phyloP scores from a whole-genome alignment of 176 grass and related monocot species.

The Bromus sterilis region DNA sequence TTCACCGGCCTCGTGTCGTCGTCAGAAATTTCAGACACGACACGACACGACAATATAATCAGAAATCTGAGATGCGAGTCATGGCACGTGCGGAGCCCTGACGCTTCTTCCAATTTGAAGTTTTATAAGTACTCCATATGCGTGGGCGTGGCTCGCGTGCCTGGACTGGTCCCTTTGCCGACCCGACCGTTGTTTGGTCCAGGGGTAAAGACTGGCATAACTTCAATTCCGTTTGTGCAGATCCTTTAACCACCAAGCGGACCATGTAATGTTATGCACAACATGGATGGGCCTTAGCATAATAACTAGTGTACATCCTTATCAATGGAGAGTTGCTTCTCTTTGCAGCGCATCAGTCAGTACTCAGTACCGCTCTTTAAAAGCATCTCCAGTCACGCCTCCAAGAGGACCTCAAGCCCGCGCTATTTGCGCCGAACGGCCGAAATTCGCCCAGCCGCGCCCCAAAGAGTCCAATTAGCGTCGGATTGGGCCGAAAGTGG shows the following conservation, averaged over 20 bases:
- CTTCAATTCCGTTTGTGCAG: conserved; percentile 21
- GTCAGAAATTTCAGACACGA: neutral
- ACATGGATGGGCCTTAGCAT: no score
- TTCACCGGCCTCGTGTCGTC: neutral
- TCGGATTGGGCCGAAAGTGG: no score
- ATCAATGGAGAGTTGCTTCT: neutral
- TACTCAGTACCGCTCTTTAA: no score
- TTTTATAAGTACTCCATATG: neutral
- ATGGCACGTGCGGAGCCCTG: neutral
- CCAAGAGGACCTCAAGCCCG: no score
- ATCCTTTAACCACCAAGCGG: neutral
- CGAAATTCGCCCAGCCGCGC: no score
- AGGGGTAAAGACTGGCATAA: conserved; percentile 8
- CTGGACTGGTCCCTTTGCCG: neutral
- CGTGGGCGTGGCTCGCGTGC: neutral
- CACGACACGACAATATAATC: neutral
- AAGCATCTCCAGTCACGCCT: no score
- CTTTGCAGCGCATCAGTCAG: neutral
- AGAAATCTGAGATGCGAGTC: neutral
- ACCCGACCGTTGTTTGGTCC: conserved; percentile 21
- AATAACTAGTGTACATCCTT: no score
- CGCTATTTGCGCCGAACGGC: no score
- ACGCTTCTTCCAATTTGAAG: neutral
- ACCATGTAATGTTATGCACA: neutral
- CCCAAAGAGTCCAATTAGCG: no score